phyloP scores from a whole-genome alignment of 768 basidiomycete species.

The Clavaria fumosa region DNA sequence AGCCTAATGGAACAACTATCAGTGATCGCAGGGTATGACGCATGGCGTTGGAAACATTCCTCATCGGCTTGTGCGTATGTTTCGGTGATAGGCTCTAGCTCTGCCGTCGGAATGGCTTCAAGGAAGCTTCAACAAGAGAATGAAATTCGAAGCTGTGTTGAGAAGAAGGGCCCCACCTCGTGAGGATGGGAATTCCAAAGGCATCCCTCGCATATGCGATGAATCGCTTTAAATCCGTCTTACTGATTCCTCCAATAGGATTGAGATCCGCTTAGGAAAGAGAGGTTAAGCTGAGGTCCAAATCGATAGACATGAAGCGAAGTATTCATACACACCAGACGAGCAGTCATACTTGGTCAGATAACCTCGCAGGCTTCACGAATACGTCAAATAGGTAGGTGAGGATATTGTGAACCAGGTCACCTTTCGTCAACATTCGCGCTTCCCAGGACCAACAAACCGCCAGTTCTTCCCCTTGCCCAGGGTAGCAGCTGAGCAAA shows the following conservation, averaged over 20 bases:
- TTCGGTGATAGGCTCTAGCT: slow-evolving; percentile 89
- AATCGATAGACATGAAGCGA: not conserved
- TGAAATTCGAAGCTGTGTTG: not conserved
- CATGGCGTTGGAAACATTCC: slow-evolving; percentile 24
- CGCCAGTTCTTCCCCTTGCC: slow-evolving; percentile 72
- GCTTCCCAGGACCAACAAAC: slow-evolving; percentile 88
- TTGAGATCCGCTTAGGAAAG: slow-evolving; percentile 71
- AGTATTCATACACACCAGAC: slow-evolving; percentile 61
- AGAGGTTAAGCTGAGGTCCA: slow-evolving; percentile 1
- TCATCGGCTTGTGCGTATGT: slow-evolving; percentile 94
- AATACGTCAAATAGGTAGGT: not conserved
- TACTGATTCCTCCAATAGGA: slow-evolving; percentile 95
- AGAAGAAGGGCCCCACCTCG: slow-evolving; percentile 33
- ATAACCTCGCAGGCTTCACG: slow-evolving; percentile 75
- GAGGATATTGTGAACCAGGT: slow-evolving; percentile 3
- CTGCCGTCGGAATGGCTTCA: slow-evolving; percentile 85
- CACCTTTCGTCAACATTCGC: slow-evolving; percentile 98
- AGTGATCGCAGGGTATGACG: slow-evolving; percentile 3
- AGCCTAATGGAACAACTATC: slow-evolving; percentile 30
- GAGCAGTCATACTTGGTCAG: slow-evolving; percentile 97
- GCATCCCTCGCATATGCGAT: slow-evolving; percentile 67
- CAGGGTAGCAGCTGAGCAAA: slow-evolving; percentile 93
- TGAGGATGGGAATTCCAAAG: slow-evolving; percentile 77
- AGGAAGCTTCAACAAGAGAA: slow-evolving; percentile 67
- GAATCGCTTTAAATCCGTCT: slow-evolving; percentile 93